Percentiles rank a stretch among this genome's conserved stretches.
phyloP scores from a whole-genome alignment of 305 asterid genomes.

The Solanum hybrid region DNA sequence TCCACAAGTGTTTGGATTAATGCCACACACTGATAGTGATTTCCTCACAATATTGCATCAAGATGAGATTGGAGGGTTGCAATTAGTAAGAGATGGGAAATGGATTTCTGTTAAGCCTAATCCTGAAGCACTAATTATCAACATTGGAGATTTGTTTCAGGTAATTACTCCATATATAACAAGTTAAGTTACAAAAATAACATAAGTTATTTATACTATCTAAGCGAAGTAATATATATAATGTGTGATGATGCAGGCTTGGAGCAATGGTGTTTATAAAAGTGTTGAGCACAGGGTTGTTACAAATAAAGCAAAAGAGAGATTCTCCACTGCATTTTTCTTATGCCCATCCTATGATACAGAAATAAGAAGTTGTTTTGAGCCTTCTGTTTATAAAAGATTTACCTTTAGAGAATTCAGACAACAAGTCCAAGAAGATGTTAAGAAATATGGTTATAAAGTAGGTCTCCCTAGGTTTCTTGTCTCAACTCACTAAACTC shows the following conservation, averaged over 20 bases:
- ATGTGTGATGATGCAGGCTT: slow-evolving; percentile 19
- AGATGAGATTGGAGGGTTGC: slow-evolving; percentile 23
- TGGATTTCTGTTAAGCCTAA: slow-evolving; percentile 17
- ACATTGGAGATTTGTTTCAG: slow-evolving; percentile 20
- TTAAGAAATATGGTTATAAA: slow-evolving; percentile 24
- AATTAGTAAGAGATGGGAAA: slow-evolving; percentile 13
- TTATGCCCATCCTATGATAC: slow-evolving; percentile 33
- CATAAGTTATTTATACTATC: background rate
- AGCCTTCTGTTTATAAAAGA: slow-evolving; percentile 19
- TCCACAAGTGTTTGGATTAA: slow-evolving; percentile 29
- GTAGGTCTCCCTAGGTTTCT: slow-evolving; percentile 32
- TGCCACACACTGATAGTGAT: slow-evolving; percentile 20
- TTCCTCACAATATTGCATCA: slow-evolving; percentile 20
- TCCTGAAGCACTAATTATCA: slow-evolving; percentile 8
- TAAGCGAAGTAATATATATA: background rate
- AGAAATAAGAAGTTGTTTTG: slow-evolving; percentile 18
- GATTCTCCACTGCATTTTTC: slow-evolving; percentile 34
- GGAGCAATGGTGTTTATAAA: slow-evolving; percentile 35
- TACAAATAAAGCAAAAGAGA: slow-evolving; percentile 25
- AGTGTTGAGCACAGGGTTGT: slow-evolving; percentile 34
- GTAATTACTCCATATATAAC: background rate
- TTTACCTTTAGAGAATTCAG: slow-evolving; percentile 31
- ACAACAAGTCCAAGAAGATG: slow-evolving; percentile 32
- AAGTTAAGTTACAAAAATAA: background rate
- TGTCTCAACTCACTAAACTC: slow-evolving; percentile 2